Conservation (phyloP, 257 asterid genomes). For the Nicotiana undulata region DNA sequence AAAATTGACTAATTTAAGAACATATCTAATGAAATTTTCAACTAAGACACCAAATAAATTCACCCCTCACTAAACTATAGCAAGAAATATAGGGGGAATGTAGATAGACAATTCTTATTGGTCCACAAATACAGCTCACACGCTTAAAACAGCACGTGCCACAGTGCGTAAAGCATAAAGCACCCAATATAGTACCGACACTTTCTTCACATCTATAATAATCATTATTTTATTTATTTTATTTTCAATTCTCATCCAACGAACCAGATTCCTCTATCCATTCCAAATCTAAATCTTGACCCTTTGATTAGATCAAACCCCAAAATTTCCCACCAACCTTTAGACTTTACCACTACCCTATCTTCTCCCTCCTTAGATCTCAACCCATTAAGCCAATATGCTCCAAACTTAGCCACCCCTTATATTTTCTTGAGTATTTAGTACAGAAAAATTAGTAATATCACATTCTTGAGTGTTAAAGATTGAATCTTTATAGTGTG, state of each 20-base stretch:
- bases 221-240: not conserved
- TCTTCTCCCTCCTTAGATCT: constrained; percentile 6
- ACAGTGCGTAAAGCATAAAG: not conserved
- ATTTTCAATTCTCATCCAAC: constrained; percentile 22
- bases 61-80: not conserved
- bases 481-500: not conserved
- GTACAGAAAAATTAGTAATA: not conserved
- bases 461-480: not conserved
- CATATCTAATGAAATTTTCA: not conserved
- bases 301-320: constrained; percentile 41
- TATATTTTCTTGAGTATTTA: not conserved
- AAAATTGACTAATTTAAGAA: not conserved
- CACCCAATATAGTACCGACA: constrained; percentile 41
- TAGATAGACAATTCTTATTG: not conserved
- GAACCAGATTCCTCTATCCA: not conserved
- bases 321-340: not conserved
- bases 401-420: not conserved
- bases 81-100: constrained; percentile 4
- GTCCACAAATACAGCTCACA: constrained; percentile 4
- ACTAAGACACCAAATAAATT: not conserved
- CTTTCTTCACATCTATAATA: constrained; percentile 12
- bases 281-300: constrained; percentile 55
- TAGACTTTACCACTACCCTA: constrained; percentile 1
- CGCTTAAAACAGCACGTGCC: constrained; percentile 3
- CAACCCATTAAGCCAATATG: not conserved